Conservation (phyloP, 2,329 filamentous ascomycete genomes). For the Torrubiellomyces zombiae region DNA sequence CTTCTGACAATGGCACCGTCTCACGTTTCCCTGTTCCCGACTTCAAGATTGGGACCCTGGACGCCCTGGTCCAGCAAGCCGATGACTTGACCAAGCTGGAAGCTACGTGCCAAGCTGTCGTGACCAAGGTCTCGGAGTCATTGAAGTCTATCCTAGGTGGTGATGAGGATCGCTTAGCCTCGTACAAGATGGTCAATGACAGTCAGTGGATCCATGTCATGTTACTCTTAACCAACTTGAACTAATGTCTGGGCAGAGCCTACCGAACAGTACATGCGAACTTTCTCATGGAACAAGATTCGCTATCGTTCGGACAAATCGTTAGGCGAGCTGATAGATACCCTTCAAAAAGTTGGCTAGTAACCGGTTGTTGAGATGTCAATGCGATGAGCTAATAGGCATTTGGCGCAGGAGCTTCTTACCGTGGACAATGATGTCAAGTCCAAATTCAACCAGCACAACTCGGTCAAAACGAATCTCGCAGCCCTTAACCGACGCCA, state of each 20-base stretch:
- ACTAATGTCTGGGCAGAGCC: slow-evolving; percentile 46
- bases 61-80: slow-evolving; percentile 88
- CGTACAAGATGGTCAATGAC: slow-evolving; percentile 89
- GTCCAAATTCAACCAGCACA: slow-evolving; percentile 87
- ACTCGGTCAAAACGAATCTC: slow-evolving; percentile 72
- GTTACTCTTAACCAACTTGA: not conserved
- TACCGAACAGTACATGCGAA: slow-evolving; percentile 81
- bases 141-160: slow-evolving; percentile 69
- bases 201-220: slow-evolving; percentile 37
- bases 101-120: slow-evolving; percentile 59
- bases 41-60: slow-evolving; percentile 95
- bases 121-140: slow-evolving; percentile 76
- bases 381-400: not conserved
- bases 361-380: not conserved
- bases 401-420: slow-evolving; percentile 51
- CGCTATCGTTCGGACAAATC: slow-evolving; percentile 91
- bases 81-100: slow-evolving; percentile 89
- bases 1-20: slow-evolving; percentile 58
- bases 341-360: slow-evolving; percentile 59
- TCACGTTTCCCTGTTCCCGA: slow-evolving; percentile 70
- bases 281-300: slow-evolving; percentile 93
- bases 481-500: slow-evolving; percentile 71
- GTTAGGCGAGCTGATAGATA: slow-evolving; percentile 71
- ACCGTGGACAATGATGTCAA: slow-evolving; percentile 95
- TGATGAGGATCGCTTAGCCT: slow-evolving; percentile 63